Base-by-base conservation (phyloP, 768 basidiomycete species). In the Hypsizygus marmoreus region DNA sequence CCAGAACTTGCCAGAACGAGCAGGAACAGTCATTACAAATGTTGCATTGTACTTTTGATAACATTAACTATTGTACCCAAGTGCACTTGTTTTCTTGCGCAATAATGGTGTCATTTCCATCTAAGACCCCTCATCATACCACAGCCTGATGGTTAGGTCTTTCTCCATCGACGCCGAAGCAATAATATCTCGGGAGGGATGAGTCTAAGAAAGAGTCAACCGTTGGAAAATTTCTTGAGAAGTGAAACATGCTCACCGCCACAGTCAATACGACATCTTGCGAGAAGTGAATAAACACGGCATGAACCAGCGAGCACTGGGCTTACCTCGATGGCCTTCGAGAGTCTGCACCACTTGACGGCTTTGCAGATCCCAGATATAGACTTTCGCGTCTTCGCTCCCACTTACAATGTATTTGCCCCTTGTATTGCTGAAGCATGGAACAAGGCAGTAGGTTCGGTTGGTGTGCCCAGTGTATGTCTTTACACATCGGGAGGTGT, bases 101-200 rank as follows among this genome's bases (percentile, higher is more conserved):
- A 12, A 31, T 16, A 6, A 31, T 31, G 30, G 30, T 31, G 16
- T 12, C 3, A 31, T 16, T 12, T 12, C 30, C 16, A 16, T 36
- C 29, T 38, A 38, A 25, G 16, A 34, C 19, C 29, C 62, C 45
- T 66, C 64, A 58, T 88, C 83, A 45, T 74, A 70, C 94, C 94
- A 97, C 12, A 97, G 56, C 42, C 85, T 77, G 57, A 97, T 88
- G 4, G 83, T 84, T 49, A 89, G 67, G 56, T 95, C 94, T 54
- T 91, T 91, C 55, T 94, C 92, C 78, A 91, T 84, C 8, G 85
- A 80, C n/a, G 89, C 91, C 4, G 91, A 91, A 6, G 91, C 94
- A 51, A 97, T 86, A 43, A 88, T 82, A 35, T 73, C 76, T 40
- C 71, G 76, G 16, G 71, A 75, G 1, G 94, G 93, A 66, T 95